Percentiles rank a stretch among this genome's conserved stretches.
These are phyloP conservation scores for Neurospora sp. DNA, from an alignment of 495 filamentous ascomycete genomes.

Conservation along the genomic window DNA sequence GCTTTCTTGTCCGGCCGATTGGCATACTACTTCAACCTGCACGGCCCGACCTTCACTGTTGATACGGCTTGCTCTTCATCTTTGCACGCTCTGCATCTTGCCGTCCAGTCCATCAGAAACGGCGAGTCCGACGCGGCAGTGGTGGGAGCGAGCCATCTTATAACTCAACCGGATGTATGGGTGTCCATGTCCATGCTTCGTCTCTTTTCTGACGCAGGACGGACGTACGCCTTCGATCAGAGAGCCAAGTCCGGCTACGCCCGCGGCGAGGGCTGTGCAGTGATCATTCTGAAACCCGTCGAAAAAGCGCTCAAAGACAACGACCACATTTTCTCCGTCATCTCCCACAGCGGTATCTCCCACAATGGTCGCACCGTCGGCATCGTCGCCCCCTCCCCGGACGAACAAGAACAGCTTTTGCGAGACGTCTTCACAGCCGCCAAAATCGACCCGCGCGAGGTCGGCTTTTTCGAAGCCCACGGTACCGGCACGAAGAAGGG, in stretches of 20 bases:
- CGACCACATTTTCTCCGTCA: conserved; percentile 47
- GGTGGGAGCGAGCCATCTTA: conserved; percentile 36
- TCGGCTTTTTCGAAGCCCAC: conserved; percentile 41
- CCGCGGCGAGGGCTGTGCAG: conserved; percentile 32
- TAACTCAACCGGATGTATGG: conserved; percentile 33
- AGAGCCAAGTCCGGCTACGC: conserved; percentile 35
- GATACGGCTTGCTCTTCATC: conserved; percentile 85
- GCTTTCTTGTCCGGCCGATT: conserved; percentile 47
- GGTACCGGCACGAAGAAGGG: conserved; percentile 52
- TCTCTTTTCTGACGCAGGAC: conserved; percentile 28
- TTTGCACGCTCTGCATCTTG: conserved; percentile 50
- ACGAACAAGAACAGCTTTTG: conserved; percentile 41
- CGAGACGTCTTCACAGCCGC: conserved; percentile 32
- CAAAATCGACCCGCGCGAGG: conserved; percentile 29
- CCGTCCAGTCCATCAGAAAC: conserved; percentile 64
- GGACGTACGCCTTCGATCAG: conserved; percentile 31
- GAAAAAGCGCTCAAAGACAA: conserved; percentile 40
- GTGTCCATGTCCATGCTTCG: conserved; percentile 28
- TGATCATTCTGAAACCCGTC: conserved; percentile 44
- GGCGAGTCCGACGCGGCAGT: conserved; percentile 37
- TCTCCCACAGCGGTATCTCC: conserved; percentile 43
- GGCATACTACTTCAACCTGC: conserved; percentile 43
- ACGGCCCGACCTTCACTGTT: conserved; percentile 53
- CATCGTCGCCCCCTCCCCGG: conserved; percentile 42
- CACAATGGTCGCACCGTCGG: conserved; percentile 46